Base-by-base conservation (phyloP, 2,329 filamentous ascomycete genomes). In the Cordyceps cateniannulata region DNA sequence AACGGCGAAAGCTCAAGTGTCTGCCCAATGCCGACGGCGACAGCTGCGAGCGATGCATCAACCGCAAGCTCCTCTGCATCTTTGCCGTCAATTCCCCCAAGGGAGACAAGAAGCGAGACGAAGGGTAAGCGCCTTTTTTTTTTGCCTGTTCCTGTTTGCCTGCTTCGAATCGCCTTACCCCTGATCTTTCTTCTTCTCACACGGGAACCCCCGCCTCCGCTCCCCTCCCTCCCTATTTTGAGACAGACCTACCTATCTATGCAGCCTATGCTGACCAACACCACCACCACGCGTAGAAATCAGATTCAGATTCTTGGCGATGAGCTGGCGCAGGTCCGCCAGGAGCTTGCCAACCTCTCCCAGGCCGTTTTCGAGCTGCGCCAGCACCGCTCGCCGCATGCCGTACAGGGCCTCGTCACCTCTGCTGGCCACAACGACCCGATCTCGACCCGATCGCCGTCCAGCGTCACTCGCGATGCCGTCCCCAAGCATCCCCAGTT, bases 1-100 rank as follows among this genome's bases (percentile, higher is more conserved):
- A 76, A 61, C 74, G 72, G 44, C 65, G 73, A 29, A 77, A 77
- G 60, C 72, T 77, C 59, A 77, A 77, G 61, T 77, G 75, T 63
- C 66, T 73, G 42, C 69, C 69, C 1, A 62, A 62, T 0, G 65
- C 66, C 8, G 51, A 61, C 5, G 64, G 70, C 27, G 62, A 61
- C 1, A 63, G 58, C 22, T 75, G 73, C 47, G 67, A 72, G 62
- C 62, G 72, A 51, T 75, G 73, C 29, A 63, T 68, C 16, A 59
- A 64, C 8, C 65, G 67, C 49, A 69, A 69, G 0, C 57, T 69
- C 16, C 58, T 55, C 0, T 74, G 72, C 44, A 64, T 68, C 7
- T 70, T 70, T 48, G 66, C 62, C 32, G 63, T 64, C 47, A 64
- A 60, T 35, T 64, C 65, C 45, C 62, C 60, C n/a, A 62, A 71